Base-by-base conservation (phyloP, 202 grass and related monocot species). In the Panicum hallii region DNA sequence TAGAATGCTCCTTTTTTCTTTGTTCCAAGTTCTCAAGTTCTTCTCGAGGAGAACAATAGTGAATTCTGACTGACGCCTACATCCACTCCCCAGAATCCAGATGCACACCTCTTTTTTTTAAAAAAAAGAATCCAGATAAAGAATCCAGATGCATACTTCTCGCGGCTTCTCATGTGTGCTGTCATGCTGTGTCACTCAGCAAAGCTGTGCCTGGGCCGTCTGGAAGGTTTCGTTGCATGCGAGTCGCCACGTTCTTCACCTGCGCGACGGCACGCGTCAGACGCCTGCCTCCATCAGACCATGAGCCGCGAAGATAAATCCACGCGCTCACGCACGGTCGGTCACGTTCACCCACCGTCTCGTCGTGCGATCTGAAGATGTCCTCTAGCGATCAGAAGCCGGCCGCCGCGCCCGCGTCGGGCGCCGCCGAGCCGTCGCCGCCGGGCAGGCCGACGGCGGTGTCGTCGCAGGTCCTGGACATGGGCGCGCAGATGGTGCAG, bases 371-470 rank as follows among this genome's bases (percentile, higher is more conserved):
- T 7, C 14, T 26, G 63, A 67, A 68, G 2, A 94, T 94, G 93
- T 90, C 91, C 0, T 95, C 95, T 1, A 92, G 93, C 63, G 89
- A 91, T 61, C 82, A 91, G 60, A 90, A 76, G 23, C 86, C 83
- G 45, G 64, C 6, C 6, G 16, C 75, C 9, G 48, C 82, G 3
- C 79, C 79, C 61, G 28, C 48, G 43, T 43, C 20, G 3, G 75
- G 70, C 62, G 22, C 52, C 32, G 60, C 5, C 7, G 74, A 70
- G 5, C 13, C 73, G 13, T 6, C 78, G 13, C 87, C 89, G 19
- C 82, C 76, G 4, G 91, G 93, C 42, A 63, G 69, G 70, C 86
- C 76, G 48, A 89, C 73, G 28, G 76, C 84, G 32, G 71, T 88
- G 63, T 87, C 75, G 32, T 83, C 86, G 48, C 88, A 87, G 43